Conservation (phyloP, 331 rosid species). For the Pyrus hybrid region DNA sequence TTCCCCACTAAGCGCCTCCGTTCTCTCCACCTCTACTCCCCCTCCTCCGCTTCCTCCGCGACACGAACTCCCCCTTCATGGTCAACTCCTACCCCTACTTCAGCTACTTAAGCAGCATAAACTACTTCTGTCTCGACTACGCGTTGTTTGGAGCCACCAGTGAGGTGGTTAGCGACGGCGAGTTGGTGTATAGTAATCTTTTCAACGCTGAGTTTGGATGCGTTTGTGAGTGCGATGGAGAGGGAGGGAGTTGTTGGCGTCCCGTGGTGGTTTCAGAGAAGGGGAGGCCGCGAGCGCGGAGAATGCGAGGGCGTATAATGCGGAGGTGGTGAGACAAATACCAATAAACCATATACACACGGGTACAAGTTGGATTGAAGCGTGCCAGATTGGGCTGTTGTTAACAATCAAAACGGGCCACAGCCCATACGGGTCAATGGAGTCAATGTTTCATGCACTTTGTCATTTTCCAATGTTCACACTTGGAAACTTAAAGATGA, state of each 20-base stretch:
- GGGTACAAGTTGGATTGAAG: neutral
- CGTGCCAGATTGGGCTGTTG: neutral
- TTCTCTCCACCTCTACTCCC: constrained; percentile 5
- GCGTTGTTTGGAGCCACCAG: neutral
- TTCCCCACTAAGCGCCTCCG: constrained; percentile 16
- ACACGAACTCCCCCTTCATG: constrained; percentile 21
- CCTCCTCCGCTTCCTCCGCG: constrained; percentile 8
- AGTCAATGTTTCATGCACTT: no score
- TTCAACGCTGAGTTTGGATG: constrained; percentile 19
- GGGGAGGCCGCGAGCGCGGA: constrained; percentile 10
- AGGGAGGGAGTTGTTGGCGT: constrained; percentile 14
- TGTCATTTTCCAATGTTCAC: neutral
- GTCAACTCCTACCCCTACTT: constrained; percentile 27
- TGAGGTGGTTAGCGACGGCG: neutral
- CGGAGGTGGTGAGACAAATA: constrained; percentile 10
- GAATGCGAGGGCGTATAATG: constrained; percentile 11
- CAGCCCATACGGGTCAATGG: neutral
- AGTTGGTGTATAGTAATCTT: constrained; percentile 3
- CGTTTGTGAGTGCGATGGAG: constrained; percentile 30
- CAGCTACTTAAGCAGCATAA: constrained; percentile 8
- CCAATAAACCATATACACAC: neutral
- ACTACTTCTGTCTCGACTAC: constrained; percentile 11
- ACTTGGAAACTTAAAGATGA: neutral
- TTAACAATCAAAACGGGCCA: neutral
- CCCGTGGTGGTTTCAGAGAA: constrained; percentile 24